phyloP scores from a whole-genome alignment of 495 filamentous ascomycete genomes.

The Hypoxylon subgilvum region DNA sequence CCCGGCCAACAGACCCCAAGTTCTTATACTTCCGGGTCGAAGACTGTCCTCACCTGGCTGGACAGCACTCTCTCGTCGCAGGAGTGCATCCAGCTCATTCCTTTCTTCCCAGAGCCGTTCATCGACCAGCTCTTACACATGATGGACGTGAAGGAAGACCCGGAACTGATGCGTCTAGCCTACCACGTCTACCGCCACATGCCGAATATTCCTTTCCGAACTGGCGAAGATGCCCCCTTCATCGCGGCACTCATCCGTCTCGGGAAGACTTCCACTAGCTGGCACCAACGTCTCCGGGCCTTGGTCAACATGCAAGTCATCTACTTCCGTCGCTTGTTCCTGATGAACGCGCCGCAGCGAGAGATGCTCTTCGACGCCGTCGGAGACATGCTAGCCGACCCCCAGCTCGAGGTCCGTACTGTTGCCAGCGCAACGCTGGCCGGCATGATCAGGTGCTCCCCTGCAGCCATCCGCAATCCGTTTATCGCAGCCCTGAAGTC shows the following conservation, averaged over 20 bases:
- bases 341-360: constrained; percentile 79
- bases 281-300: constrained; percentile 96
- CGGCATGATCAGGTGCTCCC: constrained; percentile 99
- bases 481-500: constrained; percentile 76
- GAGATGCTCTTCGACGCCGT: constrained; percentile 86
- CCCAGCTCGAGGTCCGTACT: constrained; percentile 92
- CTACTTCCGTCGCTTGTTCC: constrained; percentile 95
- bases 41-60: constrained; percentile 94
- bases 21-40: constrained; percentile 92
- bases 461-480: constrained; percentile 73
- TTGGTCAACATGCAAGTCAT: constrained; percentile 99
- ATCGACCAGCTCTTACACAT: constrained; percentile 94
- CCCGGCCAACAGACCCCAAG: constrained; percentile 92
- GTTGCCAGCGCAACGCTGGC: constrained; percentile 89
- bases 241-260: constrained; percentile 86
- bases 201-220: constrained; percentile 91
- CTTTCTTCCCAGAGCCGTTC: constrained; percentile 89
- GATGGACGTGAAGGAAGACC: constrained; percentile 99
- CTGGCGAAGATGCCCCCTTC: constrained; percentile 82
- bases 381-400: constrained; percentile 88
- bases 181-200: constrained; percentile 98
- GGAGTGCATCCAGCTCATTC: constrained; percentile 88
- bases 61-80: constrained; percentile 88
- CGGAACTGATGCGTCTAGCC: constrained; percentile 89
- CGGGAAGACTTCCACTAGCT: constrained; percentile 82